Conservation (phyloP, 1,284 basidiomycete genomes). For the Paramarasmius palmivorus region DNA sequence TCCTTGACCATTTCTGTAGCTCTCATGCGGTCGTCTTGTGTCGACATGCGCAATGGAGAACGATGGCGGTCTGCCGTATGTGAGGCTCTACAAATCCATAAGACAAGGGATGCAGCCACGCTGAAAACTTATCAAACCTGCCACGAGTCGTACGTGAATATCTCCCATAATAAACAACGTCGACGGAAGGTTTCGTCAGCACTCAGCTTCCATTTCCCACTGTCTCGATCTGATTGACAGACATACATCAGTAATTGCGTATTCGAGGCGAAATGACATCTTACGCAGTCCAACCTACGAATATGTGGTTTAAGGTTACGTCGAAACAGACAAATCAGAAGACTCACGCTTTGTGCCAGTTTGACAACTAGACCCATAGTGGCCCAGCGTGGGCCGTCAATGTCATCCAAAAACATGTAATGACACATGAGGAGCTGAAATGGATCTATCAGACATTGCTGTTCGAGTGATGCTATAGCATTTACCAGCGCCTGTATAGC, state of each 20-base stretch:
- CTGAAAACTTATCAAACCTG: constrained; percentile 43
- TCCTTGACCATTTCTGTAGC: constrained; percentile 46
- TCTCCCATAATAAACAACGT: constrained; percentile 63
- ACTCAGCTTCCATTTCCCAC: constrained; percentile 64
- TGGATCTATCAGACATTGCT: constrained; percentile 21
- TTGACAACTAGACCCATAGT: constrained; percentile 70
- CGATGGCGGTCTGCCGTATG: constrained; percentile 70
- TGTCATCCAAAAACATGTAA: constrained; percentile 67
- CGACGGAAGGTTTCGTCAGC: constrained; percentile 59
- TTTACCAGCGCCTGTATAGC: constrained; percentile 64
- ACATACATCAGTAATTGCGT: not conserved
- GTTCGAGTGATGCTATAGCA: not conserved
- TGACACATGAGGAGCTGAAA: constrained; percentile 66
- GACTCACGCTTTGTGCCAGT: constrained; percentile 65
- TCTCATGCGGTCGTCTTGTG: constrained; percentile 54
- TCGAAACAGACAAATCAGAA: not conserved
- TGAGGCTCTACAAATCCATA: constrained; percentile 50
- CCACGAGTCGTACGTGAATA: constrained; percentile 69
- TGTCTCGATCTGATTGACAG: constrained; percentile 58
- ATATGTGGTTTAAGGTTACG: constrained; percentile 9
- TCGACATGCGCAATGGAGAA: constrained; percentile 63
- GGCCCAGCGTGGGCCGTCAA: constrained; percentile 66
- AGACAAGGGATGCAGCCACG: not conserved
- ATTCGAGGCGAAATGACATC: constrained; percentile 20
- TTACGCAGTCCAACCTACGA: constrained; percentile 64